A percentile compares a stretch with the other conserved stretches of the same genome.
These are phyloP conservation scores for Naematelia encephala DNA, from an alignment of 768 basidiomycete species.

Conservation along the genomic window DNA sequence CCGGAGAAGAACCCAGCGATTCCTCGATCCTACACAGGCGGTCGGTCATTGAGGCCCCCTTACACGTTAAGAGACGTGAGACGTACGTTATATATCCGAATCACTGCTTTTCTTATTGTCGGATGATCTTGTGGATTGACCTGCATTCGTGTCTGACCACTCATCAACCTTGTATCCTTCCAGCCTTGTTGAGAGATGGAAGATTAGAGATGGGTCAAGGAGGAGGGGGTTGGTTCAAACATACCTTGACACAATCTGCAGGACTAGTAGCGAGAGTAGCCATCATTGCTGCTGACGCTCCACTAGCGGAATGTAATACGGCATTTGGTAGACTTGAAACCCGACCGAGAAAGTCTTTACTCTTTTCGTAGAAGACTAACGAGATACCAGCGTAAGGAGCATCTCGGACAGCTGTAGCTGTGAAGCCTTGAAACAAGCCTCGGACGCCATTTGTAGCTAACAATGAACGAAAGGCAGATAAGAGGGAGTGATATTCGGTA, in stretches of 20 bases:
- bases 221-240: constrained; percentile 4
- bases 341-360: constrained; percentile 71
- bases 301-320: constrained; percentile 47
- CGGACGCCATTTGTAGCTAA: constrained; percentile 59
- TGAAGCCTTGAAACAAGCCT: constrained; percentile 78
- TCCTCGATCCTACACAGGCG: constrained; percentile 66
- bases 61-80: neutral
- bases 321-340: constrained; percentile 42
- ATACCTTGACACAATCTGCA: constrained; percentile 88
- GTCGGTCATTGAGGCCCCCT: neutral
- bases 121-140: constrained; percentile 78
- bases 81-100: constrained; percentile 67
- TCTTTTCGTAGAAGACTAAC: constrained; percentile 78
- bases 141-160: constrained; percentile 75
- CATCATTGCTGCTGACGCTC: constrained; percentile 74
- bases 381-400: constrained; percentile 92
- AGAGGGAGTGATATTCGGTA: constrained; percentile 40
- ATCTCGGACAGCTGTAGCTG: constrained; percentile 85
- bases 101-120: constrained; percentile 63
- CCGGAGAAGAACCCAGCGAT: constrained; percentile 80
- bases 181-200: no score
- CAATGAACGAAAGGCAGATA: constrained; percentile 42
- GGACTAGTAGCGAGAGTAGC: constrained; percentile 86
- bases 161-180: constrained; percentile 39
- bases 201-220: no score